Evolutionary conservation across 768 basidiomycete species (phyloP).

Genomic region (Symmetrospora coprosmae): DNA sequence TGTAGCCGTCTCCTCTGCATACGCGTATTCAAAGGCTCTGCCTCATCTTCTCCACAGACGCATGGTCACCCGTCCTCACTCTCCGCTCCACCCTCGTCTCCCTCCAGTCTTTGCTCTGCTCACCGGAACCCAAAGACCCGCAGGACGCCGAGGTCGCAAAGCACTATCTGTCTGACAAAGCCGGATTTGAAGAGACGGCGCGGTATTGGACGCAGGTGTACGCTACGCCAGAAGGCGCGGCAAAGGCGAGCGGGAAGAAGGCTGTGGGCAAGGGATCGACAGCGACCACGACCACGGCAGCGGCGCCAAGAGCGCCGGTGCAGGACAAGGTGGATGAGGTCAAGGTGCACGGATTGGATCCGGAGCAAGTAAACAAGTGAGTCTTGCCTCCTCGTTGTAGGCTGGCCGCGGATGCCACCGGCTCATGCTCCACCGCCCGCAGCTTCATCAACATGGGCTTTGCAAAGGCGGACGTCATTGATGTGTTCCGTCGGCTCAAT

Average conservation of each 20-base stretch:
- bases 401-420: background rate
- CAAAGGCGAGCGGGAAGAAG: slow-evolving; percentile 43
- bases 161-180: slow-evolving; percentile 77
- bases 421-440: no score
- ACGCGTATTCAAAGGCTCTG: background rate
- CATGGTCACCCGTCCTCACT: slow-evolving; percentile 86
- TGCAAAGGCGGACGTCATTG: slow-evolving; percentile 47
- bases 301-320: slow-evolving; percentile 32
- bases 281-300: slow-evolving; percentile 30
- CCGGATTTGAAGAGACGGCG: slow-evolving; percentile 80
- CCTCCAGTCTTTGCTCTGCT: slow-evolving; percentile 82
- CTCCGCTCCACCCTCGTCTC: slow-evolving; percentile 93
- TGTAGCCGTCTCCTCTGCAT: no score
- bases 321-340: slow-evolving; percentile 60
- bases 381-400: slow-evolving; percentile 36
- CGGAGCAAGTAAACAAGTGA: slow-evolving; percentile 57
- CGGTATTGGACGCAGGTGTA: slow-evolving; percentile 87
- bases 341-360: slow-evolving; percentile 64
- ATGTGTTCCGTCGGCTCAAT: slow-evolving; percentile 71
- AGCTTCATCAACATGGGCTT: slow-evolving; percentile 9
- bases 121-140: slow-evolving; percentile 87
- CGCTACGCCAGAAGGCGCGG: slow-evolving; percentile 46
- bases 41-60: slow-evolving; percentile 36
- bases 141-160: slow-evolving; percentile 98
- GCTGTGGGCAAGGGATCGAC: slow-evolving; percentile 34